Evolutionary conservation across 2,329 filamentous ascomycete species (phyloP), one percentile per base, ranked within the genome.

Genomic region (Grosmannia clavigera): DNA sequence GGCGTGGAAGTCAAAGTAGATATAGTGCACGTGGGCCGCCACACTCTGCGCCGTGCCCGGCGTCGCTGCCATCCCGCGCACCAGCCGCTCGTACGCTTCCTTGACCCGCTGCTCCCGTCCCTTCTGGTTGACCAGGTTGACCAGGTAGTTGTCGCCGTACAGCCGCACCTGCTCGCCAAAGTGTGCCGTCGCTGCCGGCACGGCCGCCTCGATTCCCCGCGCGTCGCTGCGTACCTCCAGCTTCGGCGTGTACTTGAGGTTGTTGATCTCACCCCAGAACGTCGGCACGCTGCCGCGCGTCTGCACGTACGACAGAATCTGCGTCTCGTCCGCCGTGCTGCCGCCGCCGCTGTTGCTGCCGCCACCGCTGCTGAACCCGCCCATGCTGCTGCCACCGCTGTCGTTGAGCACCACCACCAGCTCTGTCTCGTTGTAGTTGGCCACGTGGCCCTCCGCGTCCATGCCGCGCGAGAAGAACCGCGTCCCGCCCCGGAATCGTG

Each of bases 401-500:
- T 97, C 94, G 68, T 97, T 97, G 66, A 97, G 74, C 46, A 99
- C 84, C 62, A 96, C 80, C 40, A 94, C 79, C 71, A 99, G 94
- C 71, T 99, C 94, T 0, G 94, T 97, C 78, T 99, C 94, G 70
- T 99, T 99, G 80, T 92, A 99, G 72, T 99, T 99, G 65, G 94
- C 90, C n/a, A 94, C 94, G 71, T 97, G 85, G 29, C 94, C 94
- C 63, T 94, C 80, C 65, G 96, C 92, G 69, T 99, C 92, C 55
- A 97, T 84, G 58, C 94, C 94, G 65, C 94, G 85, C 2, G 94
- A 95, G 71, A 99, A 94, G 75, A 96, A 97, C 70, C 95, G 81
- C 19, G 94, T 97, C 53, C 94, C 94, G 43, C 86, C 92, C 63
- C 92, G 84, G 72, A 94, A 86, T 66, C 95, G 83, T 27, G 92